These are phyloP conservation scores for Coemansia sp. DNA, from an alignment of 192 early-diverging fungal genomes.

Conservation along the genomic window DNA sequence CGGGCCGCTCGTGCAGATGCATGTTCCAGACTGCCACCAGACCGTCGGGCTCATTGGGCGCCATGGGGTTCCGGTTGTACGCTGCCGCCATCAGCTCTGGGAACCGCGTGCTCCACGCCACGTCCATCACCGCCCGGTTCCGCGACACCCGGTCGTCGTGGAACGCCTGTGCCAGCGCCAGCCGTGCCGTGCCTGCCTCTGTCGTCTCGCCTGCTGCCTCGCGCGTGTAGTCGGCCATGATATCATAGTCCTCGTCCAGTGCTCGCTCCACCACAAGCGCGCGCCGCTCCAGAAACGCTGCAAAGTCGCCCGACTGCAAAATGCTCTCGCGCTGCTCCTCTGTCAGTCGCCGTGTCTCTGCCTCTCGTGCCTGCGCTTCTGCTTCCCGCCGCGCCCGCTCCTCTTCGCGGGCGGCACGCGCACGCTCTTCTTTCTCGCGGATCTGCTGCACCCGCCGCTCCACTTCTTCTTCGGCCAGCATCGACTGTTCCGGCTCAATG, in stretches of 20 bases:
- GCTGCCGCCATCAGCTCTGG: constrained; percentile 86
- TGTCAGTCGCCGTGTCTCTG: constrained; percentile 63
- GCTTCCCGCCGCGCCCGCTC: constrained; percentile 59
- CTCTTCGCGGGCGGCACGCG: constrained; percentile 27
- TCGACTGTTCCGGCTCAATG: constrained; percentile 22
- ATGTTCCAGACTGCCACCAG: constrained; percentile 93
- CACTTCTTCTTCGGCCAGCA: constrained; percentile 43
- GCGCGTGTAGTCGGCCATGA: constrained; percentile 90
- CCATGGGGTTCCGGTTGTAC: constrained; percentile 87
- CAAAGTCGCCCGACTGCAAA: constrained; percentile 70
- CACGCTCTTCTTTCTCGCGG: constrained; percentile 47
- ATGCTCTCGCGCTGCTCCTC: constrained; percentile 85
- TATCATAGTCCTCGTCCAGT: constrained; percentile 84
- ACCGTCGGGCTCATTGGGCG: constrained; percentile 90
- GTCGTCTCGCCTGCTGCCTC: constrained; percentile 51
- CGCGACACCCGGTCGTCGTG: constrained; percentile 82
- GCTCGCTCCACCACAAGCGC: constrained; percentile 88
- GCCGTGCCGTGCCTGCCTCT: constrained; percentile 61
- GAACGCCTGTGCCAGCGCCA: constrained; percentile 71
- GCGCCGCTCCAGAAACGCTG: constrained; percentile 82
- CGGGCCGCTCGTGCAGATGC: constrained; percentile 82
- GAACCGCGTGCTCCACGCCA: constrained; percentile 87
- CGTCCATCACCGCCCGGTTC: constrained; percentile 87
- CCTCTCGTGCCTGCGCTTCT: constrained; percentile 61
- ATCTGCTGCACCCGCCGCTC: constrained; percentile 46